A percentile compares a stretch with the other conserved stretches of the same genome.
These are phyloP conservation scores for Piper longum DNA, from an alignment of 164 flowering plant species.

Conservation along the genomic window DNA sequence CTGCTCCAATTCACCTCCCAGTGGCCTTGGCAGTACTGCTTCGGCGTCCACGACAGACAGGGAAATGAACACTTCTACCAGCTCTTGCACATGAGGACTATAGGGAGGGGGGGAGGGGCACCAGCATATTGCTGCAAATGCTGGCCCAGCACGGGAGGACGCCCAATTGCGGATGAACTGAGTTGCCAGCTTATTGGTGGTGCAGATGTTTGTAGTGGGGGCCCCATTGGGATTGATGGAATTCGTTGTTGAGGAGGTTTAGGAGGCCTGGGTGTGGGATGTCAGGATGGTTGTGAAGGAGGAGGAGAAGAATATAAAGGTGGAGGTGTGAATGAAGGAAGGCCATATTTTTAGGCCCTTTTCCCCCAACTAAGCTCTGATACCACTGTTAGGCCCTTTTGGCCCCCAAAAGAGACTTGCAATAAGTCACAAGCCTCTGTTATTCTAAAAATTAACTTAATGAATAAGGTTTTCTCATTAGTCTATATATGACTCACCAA, in stretches of 20 bases:
- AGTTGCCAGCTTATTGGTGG: conserved; percentile 29
- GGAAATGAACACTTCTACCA: conserved; percentile 71
- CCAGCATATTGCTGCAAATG: conserved; percentile 32
- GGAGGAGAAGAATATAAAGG: too few relatives aligned
- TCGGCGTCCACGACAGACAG: conserved; percentile 61
- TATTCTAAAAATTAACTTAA: too few relatives aligned
- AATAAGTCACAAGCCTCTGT: too few relatives aligned
- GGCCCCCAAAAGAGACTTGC: too few relatives aligned
- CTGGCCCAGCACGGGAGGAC: conserved; percentile 32
- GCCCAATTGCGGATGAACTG: conserved; percentile 23
- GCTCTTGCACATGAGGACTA: conserved; percentile 34
- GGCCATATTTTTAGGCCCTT: too few relatives aligned
- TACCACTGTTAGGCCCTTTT: too few relatives aligned
- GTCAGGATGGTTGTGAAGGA: too few relatives aligned
- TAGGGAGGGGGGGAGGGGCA: conserved; percentile 53
- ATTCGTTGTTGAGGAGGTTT: conserved; percentile 23
- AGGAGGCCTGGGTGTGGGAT: too few relatives aligned
- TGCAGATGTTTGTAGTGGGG: conserved; percentile 28
- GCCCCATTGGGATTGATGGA: conserved; percentile 48
- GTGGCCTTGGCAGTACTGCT: conserved; percentile 75
- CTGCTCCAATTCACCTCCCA: conserved; percentile 78
- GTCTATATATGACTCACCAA: too few relatives aligned
- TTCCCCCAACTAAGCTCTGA: too few relatives aligned
- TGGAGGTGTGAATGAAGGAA: conserved; percentile 30
- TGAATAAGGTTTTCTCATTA: too few relatives aligned